Conservation (phyloP, 2,329 filamentous ascomycete species). For the Cladophialophora chaetospira region DNA sequence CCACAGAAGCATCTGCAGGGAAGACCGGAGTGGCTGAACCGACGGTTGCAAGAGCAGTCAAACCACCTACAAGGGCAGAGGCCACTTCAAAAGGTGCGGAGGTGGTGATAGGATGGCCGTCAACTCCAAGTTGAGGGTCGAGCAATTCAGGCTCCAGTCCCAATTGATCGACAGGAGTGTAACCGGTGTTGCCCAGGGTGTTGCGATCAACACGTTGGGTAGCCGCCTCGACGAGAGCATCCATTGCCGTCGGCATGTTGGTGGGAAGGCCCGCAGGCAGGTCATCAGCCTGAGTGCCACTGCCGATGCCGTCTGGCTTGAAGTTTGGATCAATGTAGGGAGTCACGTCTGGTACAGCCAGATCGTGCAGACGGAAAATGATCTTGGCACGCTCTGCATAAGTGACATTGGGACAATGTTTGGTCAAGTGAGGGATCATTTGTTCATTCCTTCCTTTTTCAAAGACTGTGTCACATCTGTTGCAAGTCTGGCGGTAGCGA, state of each 20-base stretch:
- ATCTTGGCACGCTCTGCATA: slow-evolving; percentile 74
- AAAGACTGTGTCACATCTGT: slow-evolving; percentile 82
- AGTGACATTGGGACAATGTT: slow-evolving; percentile 80
- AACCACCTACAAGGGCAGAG: slow-evolving; percentile 2
- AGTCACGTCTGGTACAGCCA: slow-evolving; percentile 49
- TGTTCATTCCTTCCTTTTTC: slow-evolving; percentile 86
- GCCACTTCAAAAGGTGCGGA: not conserved
- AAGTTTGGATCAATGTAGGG: slow-evolving; percentile 34
- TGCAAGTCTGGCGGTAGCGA: slow-evolving; percentile 89
- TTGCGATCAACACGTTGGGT: slow-evolving; percentile 66
- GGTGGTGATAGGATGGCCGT: slow-evolving; percentile 9
- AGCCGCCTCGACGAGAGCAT: slow-evolving; percentile 86
- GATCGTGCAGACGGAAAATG: slow-evolving; percentile 70
- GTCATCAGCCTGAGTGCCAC: slow-evolving; percentile 41
- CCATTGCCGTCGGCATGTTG: not conserved
- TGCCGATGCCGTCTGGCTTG: slow-evolving; percentile 11
- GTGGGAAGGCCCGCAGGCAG: slow-evolving; percentile 31
- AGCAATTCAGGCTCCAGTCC: not conserved
- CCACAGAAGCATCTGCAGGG: too few species aligned
- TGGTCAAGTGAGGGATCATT: slow-evolving; percentile 77
- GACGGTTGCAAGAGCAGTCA: slow-evolving; percentile 6
- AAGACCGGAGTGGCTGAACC: slow-evolving; percentile 41
- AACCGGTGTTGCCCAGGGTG: not conserved
- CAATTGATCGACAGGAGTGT: slow-evolving; percentile 10
- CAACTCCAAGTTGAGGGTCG: slow-evolving; percentile 20